A percentile compares a stretch with the other conserved stretches of the same genome.
These are phyloP conservation scores for Sphaceloma murrayae DNA, from an alignment of 2,329 filamentous ascomycete genomes.

Conservation along the genomic window DNA sequence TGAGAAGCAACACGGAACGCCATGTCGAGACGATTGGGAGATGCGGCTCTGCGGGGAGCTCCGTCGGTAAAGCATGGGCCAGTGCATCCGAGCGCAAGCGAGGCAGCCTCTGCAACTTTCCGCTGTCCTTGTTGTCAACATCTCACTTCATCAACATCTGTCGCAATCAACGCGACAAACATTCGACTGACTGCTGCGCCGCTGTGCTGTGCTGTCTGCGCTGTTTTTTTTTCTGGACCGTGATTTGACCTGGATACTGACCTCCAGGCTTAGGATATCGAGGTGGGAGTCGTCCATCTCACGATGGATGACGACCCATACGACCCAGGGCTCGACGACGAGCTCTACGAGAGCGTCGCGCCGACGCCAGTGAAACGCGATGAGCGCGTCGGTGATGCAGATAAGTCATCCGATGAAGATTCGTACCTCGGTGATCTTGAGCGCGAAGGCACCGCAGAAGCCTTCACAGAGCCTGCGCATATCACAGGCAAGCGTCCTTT, in stretches of 20 bases:
- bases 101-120: background rate
- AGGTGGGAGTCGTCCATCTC: constrained; percentile 3
- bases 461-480: background rate
- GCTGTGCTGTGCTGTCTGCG: background rate
- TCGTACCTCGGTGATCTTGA: constrained; percentile 7
- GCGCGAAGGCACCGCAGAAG: background rate
- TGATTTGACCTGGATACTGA: background rate
- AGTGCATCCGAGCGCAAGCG: background rate
- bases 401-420: background rate
- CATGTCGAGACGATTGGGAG: too few relatives aligned
- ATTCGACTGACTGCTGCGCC: background rate
- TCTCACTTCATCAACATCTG: background rate
- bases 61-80: background rate
- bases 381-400: background rate
- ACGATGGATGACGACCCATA: constrained; percentile 12
- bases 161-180: background rate
- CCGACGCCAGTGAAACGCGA: background rate
- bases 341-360: constrained; percentile 7
- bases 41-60: background rate
- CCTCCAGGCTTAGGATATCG: background rate
- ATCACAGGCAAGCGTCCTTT: background rate
- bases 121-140: background rate
- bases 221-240: background rate
- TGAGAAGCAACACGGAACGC: too few relatives aligned
- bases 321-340: constrained; percentile 11